Base-by-base conservation (phyloP, 2,329 filamentous ascomycete genomes). In the Trichoderma oligosporum region DNA sequence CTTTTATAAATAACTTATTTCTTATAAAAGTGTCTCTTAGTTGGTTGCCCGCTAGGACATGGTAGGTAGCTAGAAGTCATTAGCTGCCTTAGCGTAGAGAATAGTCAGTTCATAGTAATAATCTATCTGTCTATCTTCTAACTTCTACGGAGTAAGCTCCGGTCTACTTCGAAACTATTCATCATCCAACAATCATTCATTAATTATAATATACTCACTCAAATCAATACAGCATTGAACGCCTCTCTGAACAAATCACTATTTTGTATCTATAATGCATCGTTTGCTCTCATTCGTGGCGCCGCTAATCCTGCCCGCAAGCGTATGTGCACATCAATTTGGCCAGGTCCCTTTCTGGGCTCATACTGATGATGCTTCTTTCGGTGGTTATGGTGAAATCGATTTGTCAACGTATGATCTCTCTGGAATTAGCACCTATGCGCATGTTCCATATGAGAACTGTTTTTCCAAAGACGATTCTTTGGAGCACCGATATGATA, bases 341-440 rank as follows among this genome's bases (percentile, higher is more conserved):
- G 35, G 49, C 35, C 62, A 66, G 33, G 29, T 60, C 8, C 63
- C 59, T 16, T 56, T 61, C 38, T 60, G 62, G 62, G 31, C 59
- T 42, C 57, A 61, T 16, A 27, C 60, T 22, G 55, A 61, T 14
- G 33, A 51, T 6, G 48, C 29, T 14, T 20, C 35, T n/a, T n/a
- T 16, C 33, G 12, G 33, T 7, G 53, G 36, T 18, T 48, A 65
- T n/a, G 62, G 58, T 7, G 58, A 62, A 6, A 29, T 64, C 3
- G 57, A 61, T 8, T 18, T 61, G 5, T 61, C 61, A 47, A 55
- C 57, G 41, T 47, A 61, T 47, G 56, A 63, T 6, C 52, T 58
- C 20, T 57, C 58, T 2, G 61, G 63, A 2, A 52, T 64, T 2
- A 62, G 57, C 24, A 67, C 65, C 0, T 68, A 67, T 47, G 67